Base-by-base conservation (phyloP, 371 early-diverging fungal genomes). In the Mortierella sp. region DNA sequence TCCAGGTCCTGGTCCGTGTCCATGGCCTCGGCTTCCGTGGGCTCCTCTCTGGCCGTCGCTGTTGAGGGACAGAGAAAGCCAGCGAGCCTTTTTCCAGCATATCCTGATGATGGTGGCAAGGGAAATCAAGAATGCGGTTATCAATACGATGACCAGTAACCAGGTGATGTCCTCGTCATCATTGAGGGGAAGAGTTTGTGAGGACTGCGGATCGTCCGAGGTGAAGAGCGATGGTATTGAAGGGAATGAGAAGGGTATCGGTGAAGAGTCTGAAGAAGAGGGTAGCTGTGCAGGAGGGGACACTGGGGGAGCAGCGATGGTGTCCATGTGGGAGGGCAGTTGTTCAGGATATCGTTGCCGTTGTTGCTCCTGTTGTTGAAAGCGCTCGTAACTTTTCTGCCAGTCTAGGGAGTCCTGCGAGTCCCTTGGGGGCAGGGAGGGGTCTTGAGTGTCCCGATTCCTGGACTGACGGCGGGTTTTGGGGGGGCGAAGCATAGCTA, bases 151-250 rank as follows among this genome's bases (percentile, higher is more conserved):
- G 18, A 39, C 45, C 27, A 63, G 48, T 0, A 63, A 30, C 55
- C 63, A 63, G 42, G 63, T 63, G 34, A 47, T 19, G 18, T 63
- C 63, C 55, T 63, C 63, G n/a, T 54, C 55, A 0, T 63, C 63
- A 7, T 48, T 26, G 8, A 26, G 24, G 6, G 49, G 26, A 10
- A n/a, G 24, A n/a, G 3, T 23, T n/a, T n/a, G n/a, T n/a, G n/a
- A n/a, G n/a, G n/a, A n/a, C 24, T 48, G 49, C 5, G 49, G 64
- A 7, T 41, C 26, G 42, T 43, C 51, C 24, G 49, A 13, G 18
- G 41, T 0, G 14, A 26, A 23, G 46, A 24, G 26, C 12, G n/a
- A 47, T 9, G n/a, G n/a, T n/a, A 19, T 6, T 4, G 52, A 52
- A 31, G 52, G 52, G 13, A 52, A 19, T 52, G 43, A 27, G 43